Evolutionary conservation across 1,284 basidiomycete species (phyloP).

Genomic region (Malassezia japonica): DNA sequence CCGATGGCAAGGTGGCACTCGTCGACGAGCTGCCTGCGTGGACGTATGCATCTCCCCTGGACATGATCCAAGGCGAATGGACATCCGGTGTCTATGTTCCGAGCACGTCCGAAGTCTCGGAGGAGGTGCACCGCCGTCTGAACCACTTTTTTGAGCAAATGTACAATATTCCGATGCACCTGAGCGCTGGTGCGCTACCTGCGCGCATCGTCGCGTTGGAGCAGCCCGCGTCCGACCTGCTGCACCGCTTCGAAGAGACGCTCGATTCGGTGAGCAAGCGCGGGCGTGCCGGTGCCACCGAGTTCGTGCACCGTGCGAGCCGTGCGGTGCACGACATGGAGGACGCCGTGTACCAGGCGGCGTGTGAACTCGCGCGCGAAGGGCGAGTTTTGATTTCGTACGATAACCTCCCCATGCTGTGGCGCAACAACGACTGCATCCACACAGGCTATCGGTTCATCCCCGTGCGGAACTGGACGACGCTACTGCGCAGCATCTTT

Average conservation of each 20-base stretch:
- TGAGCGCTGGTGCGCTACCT: neutral
- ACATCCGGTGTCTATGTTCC: neutral
- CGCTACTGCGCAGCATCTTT: constrained; percentile 38
- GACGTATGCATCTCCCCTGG: neutral
- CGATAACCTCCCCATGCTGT: constrained; percentile 36
- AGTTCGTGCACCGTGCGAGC: constrained; percentile 18
- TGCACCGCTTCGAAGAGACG: constrained; percentile 3
- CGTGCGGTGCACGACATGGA: constrained; percentile 36
- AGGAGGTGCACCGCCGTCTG: neutral
- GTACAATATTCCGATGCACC: neutral
- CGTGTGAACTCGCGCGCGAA: constrained; percentile 34
- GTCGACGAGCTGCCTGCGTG: constrained; percentile 1
- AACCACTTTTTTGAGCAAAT: neutral
- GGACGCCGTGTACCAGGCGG: constrained; percentile 34
- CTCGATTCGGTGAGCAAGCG: constrained; percentile 1
- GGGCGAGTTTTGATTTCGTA: constrained; percentile 38
- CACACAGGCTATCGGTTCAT: constrained; percentile 47
- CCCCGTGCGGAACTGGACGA: constrained; percentile 31
- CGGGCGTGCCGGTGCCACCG: neutral
- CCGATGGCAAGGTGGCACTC: no score
- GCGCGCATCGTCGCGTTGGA: neutral
- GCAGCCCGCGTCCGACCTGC: constrained; percentile 1
- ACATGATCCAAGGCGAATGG: neutral
- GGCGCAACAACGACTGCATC: constrained; percentile 47
- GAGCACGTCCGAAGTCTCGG: neutral